phyloP scores from a whole-genome alignment of 192 early-diverging fungal species.

The Backusella luteola region DNA sequence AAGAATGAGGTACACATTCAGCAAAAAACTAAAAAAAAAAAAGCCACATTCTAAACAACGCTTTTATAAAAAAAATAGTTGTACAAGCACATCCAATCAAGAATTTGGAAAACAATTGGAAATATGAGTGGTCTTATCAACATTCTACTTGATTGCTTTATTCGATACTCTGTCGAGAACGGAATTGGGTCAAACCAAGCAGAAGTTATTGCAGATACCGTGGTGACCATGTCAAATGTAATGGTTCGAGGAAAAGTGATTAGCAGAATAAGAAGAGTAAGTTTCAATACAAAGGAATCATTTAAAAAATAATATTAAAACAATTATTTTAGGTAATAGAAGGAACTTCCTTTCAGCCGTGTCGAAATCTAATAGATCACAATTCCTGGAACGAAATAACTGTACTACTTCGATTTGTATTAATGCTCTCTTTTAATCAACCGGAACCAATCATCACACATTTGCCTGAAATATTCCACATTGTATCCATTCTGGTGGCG shows the following conservation, averaged over 20 bases:
- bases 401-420: constrained; percentile 78
- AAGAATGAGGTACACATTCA: constrained; percentile 51
- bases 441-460: constrained; percentile 59
- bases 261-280: constrained; percentile 69
- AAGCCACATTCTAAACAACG: constrained; percentile 59
- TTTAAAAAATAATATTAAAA: background rate
- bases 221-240: constrained; percentile 74
- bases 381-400: constrained; percentile 86
- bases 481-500: constrained; percentile 78
- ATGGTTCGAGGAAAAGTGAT: constrained; percentile 81
- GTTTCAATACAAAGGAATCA: constrained; percentile 58
- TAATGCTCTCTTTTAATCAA: constrained; percentile 88
- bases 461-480: constrained; percentile 82
- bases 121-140: constrained; percentile 75
- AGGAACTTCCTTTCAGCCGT: constrained; percentile 63
- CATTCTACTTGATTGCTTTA: constrained; percentile 72
- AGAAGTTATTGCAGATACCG: constrained; percentile 81
- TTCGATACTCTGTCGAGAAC: constrained; percentile 72
- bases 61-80: constrained; percentile 55
- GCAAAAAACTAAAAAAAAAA: constrained; percentile 53
- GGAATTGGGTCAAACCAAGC: constrained; percentile 74
- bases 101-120: constrained; percentile 77
- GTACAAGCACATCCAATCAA: constrained; percentile 79
- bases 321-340: constrained; percentile 17
- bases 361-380: constrained; percentile 69